A percentile compares a stretch with the other conserved stretches of the same genome.
These are phyloP conservation scores for Aegilops bicornis DNA, from an alignment of 176 grass and related monocot genomes.

Conservation along the genomic window DNA sequence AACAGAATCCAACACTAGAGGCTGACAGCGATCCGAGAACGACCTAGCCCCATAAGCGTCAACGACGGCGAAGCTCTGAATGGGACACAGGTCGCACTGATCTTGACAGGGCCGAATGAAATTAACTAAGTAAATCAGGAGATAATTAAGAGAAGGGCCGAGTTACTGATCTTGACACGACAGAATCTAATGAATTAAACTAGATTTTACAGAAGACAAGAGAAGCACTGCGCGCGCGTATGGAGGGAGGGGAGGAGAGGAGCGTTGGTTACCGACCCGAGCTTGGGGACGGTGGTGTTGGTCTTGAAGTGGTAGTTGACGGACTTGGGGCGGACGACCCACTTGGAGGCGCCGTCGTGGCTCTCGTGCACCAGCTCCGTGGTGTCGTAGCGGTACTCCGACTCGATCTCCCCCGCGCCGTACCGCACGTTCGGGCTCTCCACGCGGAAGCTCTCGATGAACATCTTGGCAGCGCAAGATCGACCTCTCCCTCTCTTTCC, in stretches of 20 bases:
- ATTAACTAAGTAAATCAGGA: too few relatives aligned
- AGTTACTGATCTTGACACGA: too few relatives aligned
- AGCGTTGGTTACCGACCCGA: constrained; percentile 46
- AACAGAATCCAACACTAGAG: neutral
- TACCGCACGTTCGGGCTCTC: constrained; percentile 87
- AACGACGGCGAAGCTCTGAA: neutral
- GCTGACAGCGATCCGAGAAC: neutral
- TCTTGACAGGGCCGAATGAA: too few relatives aligned
- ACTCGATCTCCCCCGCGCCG: constrained; percentile 71
- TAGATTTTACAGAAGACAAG: neutral
- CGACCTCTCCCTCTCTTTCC: neutral
- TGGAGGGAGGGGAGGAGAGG: too few relatives aligned
- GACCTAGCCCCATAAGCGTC: neutral
- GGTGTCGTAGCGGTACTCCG: constrained; percentile 88
- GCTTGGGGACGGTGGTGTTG: constrained; percentile 70
- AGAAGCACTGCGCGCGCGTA: neutral
- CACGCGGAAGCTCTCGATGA: constrained; percentile 93
- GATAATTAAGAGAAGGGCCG: too few relatives aligned
- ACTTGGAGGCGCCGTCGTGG: constrained; percentile 65
- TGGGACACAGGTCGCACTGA: neutral
- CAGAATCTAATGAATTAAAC: too few relatives aligned
- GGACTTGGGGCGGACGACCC: constrained; percentile 83
- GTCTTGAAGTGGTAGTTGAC: constrained; percentile 88
- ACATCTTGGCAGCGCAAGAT: constrained; percentile 45
- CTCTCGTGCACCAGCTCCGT: constrained; percentile 92